These are phyloP conservation scores for Aspergillus latus DNA, from an alignment of 2,329 filamentous ascomycete genomes.

Conservation along the genomic window DNA sequence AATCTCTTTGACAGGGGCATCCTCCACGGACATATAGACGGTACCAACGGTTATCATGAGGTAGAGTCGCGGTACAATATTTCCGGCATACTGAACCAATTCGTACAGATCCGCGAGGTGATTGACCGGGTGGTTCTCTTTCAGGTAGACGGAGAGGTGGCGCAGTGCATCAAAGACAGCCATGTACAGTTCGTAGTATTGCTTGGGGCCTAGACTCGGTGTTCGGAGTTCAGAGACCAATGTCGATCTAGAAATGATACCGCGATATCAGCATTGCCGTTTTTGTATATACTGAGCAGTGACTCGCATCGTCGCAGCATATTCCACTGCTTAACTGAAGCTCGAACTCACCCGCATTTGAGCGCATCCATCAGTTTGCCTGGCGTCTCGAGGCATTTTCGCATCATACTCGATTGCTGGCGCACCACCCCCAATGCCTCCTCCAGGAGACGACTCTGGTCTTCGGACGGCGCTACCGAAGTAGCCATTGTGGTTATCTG, in stretches of 20 bases:
- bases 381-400: slow-evolving; percentile 93
- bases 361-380: slow-evolving; percentile 99
- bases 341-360: slow-evolving; percentile 84
- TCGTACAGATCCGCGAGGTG: slow-evolving; percentile 98
- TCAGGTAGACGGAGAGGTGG: slow-evolving; percentile 92
- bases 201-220: slow-evolving; percentile 94
- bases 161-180: slow-evolving; percentile 96
- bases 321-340: slow-evolving; percentile 28
- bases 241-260: slow-evolving; percentile 67
- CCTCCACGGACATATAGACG: slow-evolving; percentile 97
- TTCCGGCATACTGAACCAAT: slow-evolving; percentile 95
- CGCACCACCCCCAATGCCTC: slow-evolving; percentile 95
- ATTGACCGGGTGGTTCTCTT: slow-evolving; percentile 95
- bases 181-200: slow-evolving; percentile 99
- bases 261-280: background rate
- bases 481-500: slow-evolving; percentile 47
- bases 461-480: slow-evolving; percentile 65
- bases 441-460: slow-evolving; percentile 89
- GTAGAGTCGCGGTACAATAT: slow-evolving; percentile 93
- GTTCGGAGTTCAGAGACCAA: slow-evolving; percentile 98
- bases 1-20: slow-evolving; percentile 97
- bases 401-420: slow-evolving; percentile 96
- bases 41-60: slow-evolving; percentile 99
- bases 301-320: background rate
- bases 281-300: background rate